A percentile compares a stretch with the other conserved stretches of the same genome.
Conservation (phyloP, 1,284 basidiomycete genomes). For the Malassezia brasiliensis region DNA sequence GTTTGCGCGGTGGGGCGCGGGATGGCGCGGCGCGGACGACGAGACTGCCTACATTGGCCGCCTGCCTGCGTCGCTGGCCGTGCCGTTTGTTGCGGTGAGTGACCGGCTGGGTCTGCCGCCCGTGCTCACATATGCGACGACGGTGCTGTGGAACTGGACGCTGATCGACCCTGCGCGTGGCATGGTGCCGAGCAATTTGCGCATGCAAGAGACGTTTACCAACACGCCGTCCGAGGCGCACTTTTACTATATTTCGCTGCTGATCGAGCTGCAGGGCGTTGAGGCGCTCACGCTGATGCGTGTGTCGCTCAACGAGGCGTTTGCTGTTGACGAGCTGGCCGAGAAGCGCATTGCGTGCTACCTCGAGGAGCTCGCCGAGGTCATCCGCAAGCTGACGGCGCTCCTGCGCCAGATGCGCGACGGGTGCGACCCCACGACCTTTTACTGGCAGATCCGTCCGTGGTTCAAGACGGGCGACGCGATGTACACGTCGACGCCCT, state of each 20-base stretch:
- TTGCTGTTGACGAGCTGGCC: constrained; percentile 72
- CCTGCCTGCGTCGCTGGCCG: constrained; percentile 64
- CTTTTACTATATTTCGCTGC: constrained; percentile 77
- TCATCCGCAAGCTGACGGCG: constrained; percentile 54
- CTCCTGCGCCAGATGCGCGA: constrained; percentile 54
- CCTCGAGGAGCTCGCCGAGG: constrained; percentile 58
- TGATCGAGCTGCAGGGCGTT: constrained; percentile 85
- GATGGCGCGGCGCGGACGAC: background rate
- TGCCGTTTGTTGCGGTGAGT: constrained; percentile 63
- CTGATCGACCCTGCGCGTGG: constrained; percentile 38
- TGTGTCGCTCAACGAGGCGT: constrained; percentile 77
- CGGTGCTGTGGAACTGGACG: constrained; percentile 84
- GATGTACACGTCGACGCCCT: constrained; percentile 29
- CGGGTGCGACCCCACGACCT: constrained; percentile 67
- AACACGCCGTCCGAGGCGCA: constrained; percentile 72
- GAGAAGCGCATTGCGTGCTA: constrained; percentile 52
- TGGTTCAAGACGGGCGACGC: constrained; percentile 85
- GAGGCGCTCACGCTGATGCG: constrained; percentile 77
- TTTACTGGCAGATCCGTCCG: constrained; percentile 75
- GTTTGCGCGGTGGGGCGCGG: background rate
- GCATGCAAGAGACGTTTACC: constrained; percentile 65
- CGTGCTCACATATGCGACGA: constrained; percentile 82
- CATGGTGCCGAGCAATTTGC: constrained; percentile 31
- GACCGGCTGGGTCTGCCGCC: constrained; percentile 72
- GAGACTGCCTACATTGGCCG: constrained; percentile 48